Percentiles rank a stretch among this genome's conserved stretches.
Conservation (phyloP, 129 eudicot genomes). For the Tanacetum coccineum region DNA sequence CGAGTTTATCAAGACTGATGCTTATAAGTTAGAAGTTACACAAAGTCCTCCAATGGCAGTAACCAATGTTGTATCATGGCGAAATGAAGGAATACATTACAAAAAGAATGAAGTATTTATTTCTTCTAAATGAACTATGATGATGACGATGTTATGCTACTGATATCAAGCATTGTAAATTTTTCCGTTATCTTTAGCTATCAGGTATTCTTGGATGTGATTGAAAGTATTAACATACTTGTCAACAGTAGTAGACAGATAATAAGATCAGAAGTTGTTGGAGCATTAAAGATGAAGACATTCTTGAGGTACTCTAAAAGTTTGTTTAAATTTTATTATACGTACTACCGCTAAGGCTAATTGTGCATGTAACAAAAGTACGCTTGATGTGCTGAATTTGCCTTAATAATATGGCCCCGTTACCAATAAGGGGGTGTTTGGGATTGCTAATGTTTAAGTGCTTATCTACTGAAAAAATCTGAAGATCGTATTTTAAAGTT, state of each 20-base stretch:
- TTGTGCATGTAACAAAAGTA: background rate
- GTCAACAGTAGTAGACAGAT: conserved; percentile 73
- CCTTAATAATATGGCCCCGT: too few relatives aligned
- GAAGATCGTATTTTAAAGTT: too few relatives aligned
- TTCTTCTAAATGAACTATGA: background rate
- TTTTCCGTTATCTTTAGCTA: background rate
- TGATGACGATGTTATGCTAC: background rate
- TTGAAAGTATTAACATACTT: conserved; percentile 70
- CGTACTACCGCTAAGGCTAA: too few relatives aligned
- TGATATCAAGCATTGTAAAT: too few relatives aligned
- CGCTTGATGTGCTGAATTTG: too few relatives aligned
- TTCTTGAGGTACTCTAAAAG: conserved; percentile 44
- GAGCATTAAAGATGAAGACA: conserved; percentile 80
- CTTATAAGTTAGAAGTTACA: conserved; percentile 65
- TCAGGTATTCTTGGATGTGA: conserved; percentile 76
- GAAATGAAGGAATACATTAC: conserved; percentile 67
- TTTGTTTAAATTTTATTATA: background rate
- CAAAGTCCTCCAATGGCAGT: conserved; percentile 93
- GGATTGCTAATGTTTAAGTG: too few relatives aligned
- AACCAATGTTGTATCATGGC: conserved; percentile 89
- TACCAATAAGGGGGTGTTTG: too few relatives aligned
- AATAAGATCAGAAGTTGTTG: conserved; percentile 64
- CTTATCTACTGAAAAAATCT: too few relatives aligned
- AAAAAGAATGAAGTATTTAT: conserved; percentile 66
- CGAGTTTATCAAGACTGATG: conserved; percentile 81